A percentile compares a stretch with the other conserved stretches of the same genome.
Evolutionary conservation across 2,329 filamentous ascomycete species (phyloP).

Genomic region (Cladophialophora yegresii): DNA sequence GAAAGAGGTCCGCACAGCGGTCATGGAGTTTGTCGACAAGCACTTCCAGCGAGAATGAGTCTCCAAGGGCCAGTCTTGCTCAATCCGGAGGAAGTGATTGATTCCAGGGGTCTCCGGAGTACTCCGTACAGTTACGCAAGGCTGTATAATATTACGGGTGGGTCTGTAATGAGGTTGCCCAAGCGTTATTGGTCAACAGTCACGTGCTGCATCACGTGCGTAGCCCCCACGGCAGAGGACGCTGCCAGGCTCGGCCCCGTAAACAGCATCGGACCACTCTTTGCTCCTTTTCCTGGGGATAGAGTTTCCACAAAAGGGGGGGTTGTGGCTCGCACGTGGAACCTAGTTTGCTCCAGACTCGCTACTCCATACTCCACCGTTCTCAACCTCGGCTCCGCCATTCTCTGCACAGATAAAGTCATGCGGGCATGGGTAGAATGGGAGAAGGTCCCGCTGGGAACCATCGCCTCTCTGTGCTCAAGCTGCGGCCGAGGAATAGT

Average conservation of each 20-base stretch:
- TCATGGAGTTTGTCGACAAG: not conserved
- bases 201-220: too few species aligned
- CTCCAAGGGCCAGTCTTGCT: not conserved
- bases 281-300: too few species aligned
- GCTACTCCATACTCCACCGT: not conserved
- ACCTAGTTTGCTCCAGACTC: not conserved
- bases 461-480: not conserved
- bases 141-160: too few species aligned
- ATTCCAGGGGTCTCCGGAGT: too few species aligned
- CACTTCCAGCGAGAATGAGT: not conserved
- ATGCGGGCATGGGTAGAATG: not conserved
- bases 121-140: too few species aligned
- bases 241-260: not conserved
- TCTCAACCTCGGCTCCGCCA: not conserved
- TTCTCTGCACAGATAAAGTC: not conserved
- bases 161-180: too few species aligned
- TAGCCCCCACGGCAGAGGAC: too few species aligned
- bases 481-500: not conserved
- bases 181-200: too few species aligned
- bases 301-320: too few species aligned
- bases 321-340: too few species aligned
- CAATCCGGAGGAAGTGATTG: too few species aligned
- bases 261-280: not conserved
- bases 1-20: constrained; percentile 42
- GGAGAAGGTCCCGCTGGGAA: too few species aligned